Conservation (phyloP, 345 rosid genomes). For the Xanthoceras sorbifolium region DNA sequence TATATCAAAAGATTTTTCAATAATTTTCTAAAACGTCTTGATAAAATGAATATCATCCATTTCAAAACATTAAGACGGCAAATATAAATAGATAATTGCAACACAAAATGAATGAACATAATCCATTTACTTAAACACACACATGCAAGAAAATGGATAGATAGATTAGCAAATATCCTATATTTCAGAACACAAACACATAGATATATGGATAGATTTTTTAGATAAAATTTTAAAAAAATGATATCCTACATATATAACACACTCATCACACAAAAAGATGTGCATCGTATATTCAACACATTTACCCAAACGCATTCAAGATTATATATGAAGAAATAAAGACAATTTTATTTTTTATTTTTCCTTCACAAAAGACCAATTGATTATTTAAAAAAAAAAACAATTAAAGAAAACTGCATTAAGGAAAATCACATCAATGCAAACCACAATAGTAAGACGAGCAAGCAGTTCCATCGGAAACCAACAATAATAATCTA, state of each 20-base stretch:
- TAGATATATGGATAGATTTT: background rate
- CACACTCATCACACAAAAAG: background rate
- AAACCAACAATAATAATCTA: background rate
- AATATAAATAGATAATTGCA: background rate
- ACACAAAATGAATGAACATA: background rate
- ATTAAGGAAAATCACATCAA: background rate
- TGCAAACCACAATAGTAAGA: background rate
- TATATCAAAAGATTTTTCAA: background rate
- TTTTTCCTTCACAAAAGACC: too few relatives aligned
- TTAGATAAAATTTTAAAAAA: background rate
- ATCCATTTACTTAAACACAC: background rate
- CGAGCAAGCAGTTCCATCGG: background rate
- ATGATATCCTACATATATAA: background rate
- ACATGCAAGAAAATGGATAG: background rate
- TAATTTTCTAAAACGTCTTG: too few relatives aligned
- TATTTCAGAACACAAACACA: slow-evolving; percentile 7
- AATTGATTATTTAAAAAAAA: too few relatives aligned
- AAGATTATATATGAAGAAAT: too few relatives aligned
- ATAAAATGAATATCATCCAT: background rate
- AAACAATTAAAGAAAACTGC: background rate
- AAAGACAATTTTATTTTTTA: too few relatives aligned
- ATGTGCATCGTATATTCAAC: background rate
- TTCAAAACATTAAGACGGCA: background rate
- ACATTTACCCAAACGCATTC: background rate
- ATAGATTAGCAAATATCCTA: background rate